Conservation (phyloP, 352 stramenopile species). For the Phytophthora vignae region DNA sequence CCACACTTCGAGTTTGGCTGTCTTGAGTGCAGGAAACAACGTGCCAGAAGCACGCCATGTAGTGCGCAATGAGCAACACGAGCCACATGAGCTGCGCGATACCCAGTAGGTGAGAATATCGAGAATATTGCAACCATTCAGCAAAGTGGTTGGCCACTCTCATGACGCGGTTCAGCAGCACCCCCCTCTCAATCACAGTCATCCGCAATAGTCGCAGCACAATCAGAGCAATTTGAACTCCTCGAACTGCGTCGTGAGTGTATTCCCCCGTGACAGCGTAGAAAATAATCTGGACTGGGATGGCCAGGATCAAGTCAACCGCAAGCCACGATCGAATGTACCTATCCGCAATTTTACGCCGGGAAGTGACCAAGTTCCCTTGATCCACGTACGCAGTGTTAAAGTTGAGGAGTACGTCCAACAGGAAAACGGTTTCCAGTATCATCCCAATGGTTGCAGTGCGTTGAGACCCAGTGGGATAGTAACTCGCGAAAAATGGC, state of each 20-base stretch:
- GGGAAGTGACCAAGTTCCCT: conserved; percentile 13
- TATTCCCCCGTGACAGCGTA: neutral
- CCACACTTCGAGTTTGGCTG: neutral
- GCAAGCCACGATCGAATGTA: conserved; percentile 9
- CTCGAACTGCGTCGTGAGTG: neutral
- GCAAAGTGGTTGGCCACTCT: neutral
- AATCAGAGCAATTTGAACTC: neutral
- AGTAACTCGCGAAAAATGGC: conserved; percentile 10
- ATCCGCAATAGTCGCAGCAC: neutral
- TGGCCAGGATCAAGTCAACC: conserved; percentile 10
- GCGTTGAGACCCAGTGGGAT: neutral
- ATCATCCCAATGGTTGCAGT: neutral
- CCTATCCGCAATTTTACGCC: conserved; percentile 12
- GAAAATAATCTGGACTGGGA: conserved; percentile 6
- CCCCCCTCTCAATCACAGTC: neutral
- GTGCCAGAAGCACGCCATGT: conserved; percentile 32
- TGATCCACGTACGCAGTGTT: conserved; percentile 15
- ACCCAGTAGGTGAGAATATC: neutral
- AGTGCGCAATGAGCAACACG: neutral
- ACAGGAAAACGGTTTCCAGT: neutral
- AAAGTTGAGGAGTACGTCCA: conserved; percentile 21
- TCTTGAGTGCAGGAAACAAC: conserved; percentile 6
- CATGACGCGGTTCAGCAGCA: neutral
- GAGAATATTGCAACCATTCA: neutral
- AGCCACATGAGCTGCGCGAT: neutral